Evolutionary conservation across 1,139 yeast species (phyloP).

Genomic region (Yamadazyma atlantica): DNA sequence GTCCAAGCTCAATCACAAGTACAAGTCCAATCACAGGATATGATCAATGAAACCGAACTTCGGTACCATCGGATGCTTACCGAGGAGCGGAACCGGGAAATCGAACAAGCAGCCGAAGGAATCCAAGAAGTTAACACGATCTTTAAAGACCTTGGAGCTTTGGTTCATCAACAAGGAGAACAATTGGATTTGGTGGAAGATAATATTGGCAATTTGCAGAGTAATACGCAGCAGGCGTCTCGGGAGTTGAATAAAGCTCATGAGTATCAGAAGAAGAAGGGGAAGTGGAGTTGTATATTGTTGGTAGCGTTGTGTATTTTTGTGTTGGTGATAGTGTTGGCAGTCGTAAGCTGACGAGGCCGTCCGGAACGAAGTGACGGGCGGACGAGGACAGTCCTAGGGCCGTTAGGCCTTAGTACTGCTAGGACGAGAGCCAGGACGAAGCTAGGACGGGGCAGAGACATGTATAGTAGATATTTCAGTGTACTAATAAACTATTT

Average conservation of each 20-base stretch:
- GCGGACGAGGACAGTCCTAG: too few species aligned
- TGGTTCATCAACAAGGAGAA: slow-evolving; percentile 82
- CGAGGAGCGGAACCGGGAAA: slow-evolving; percentile 72
- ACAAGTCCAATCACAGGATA: slow-evolving; percentile 40
- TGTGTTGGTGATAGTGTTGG: slow-evolving; percentile 38
- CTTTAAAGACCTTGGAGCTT: slow-evolving; percentile 72
- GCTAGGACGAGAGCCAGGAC: too few species aligned
- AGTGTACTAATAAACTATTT: too few species aligned
- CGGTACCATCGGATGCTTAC: slow-evolving; percentile 70
- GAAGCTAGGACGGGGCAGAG: too few species aligned
- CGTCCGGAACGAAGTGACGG: not conserved
- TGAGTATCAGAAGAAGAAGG: slow-evolving; percentile 64
- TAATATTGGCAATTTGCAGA: slow-evolving; percentile 64
- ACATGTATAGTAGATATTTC: too few species aligned
- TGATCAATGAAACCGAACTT: slow-evolving; percentile 57
- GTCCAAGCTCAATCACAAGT: slow-evolving; percentile 32
- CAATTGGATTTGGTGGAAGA: slow-evolving; percentile 83
- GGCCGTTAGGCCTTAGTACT: too few species aligned
- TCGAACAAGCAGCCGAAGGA: slow-evolving; percentile 70
- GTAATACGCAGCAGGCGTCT: slow-evolving; percentile 68
- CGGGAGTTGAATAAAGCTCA: slow-evolving; percentile 72
- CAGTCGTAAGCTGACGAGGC: slow-evolving; percentile 29
- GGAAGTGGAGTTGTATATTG: slow-evolving; percentile 73
- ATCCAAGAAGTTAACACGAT: slow-evolving; percentile 82
- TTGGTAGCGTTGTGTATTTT: slow-evolving; percentile 46